Evolutionary conservation across 1,284 basidiomycete species (phyloP), one percentile per base, ranked within the genome.

Genomic region (Kwoniella shivajii): DNA sequence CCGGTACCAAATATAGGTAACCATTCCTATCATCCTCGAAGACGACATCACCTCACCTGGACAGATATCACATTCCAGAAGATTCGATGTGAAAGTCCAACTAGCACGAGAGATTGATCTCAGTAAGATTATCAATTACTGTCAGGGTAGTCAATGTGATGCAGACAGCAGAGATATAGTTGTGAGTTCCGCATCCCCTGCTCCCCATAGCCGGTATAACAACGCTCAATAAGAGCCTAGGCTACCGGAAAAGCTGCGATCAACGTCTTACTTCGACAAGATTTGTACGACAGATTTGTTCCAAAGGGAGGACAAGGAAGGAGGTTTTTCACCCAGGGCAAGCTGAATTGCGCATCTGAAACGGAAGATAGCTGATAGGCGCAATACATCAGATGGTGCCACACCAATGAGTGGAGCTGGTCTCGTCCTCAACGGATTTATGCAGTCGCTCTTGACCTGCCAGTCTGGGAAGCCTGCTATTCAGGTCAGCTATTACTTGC

Each of bases 201-300:
- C 16, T 29, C 14, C 27, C 27, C 14, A 30, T 26, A 30, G 43
- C 26, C 13, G 24, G 7, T 13, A 18, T n/a, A 22, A n/a, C 1
- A 33, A n/a, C 13, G 6, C 48, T 53, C n/a, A 56, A 44, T 18
- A 6, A 13, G 42, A 60, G 60, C 38, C 63, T 18, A 62, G 63
- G 64, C 13, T 34, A 30, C 27, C 9, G 51, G 41, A 7, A 44
- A 44, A 31, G 51, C 51, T 13, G 51, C 51, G 4, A 38, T 62
- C 51, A 71, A 71, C 54, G 55, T 68, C n/a, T 52, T 73, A 9
- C 54, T 73, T 13, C 64, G 71, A 42, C 63, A 72, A 47, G 62
- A 66, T 39, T 61, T 66, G 4, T 45, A 46, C 11, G 45, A 50
- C 43, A 50, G 55, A n/a, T 71, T 55, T 55, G 61, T 59, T 1